Conservation (phyloP, 148 eudicot species). For the Cornus controversa region DNA sequence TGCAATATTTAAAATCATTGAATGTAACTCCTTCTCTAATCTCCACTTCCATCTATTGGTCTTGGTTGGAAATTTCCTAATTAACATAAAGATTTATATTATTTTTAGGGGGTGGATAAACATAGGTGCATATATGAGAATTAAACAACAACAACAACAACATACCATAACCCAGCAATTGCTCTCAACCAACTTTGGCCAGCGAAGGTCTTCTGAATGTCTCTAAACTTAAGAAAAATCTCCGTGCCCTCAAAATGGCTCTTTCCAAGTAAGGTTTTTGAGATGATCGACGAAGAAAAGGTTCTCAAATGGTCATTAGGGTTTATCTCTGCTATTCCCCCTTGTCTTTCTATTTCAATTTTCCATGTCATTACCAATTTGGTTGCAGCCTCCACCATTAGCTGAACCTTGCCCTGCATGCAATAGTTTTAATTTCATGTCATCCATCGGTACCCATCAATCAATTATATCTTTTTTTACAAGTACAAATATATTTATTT, state of each 20-base stretch:
- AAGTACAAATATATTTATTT: background rate
- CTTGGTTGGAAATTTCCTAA: conserved; percentile 48
- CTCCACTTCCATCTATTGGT: conserved; percentile 47
- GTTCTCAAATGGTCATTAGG: conserved; percentile 15
- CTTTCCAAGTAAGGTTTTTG: background rate
- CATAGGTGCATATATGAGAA: background rate
- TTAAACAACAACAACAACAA: background rate
- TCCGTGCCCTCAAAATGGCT: background rate
- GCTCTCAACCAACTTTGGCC: no score
- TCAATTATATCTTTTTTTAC: no score
- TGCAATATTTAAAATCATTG: conserved; percentile 44
- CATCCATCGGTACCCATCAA: no score
- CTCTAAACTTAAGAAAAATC: background rate
- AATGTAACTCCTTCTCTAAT: conserved; percentile 45
- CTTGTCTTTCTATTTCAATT: conserved; percentile 14
- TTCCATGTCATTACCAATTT: conserved; percentile 42
- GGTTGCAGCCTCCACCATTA: conserved; percentile 42
- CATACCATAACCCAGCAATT: no score
- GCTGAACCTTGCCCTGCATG: conserved; percentile 43
- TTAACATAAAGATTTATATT: background rate
- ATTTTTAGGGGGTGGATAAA: no score
- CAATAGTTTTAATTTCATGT: no score
- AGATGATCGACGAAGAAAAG: background rate
- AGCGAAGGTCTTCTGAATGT: no score
- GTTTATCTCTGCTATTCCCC: conserved; percentile 31